These are phyloP conservation scores for Exserohilum rostratum DNA, from an alignment of 2,329 filamentous ascomycete genomes.

Conservation along the genomic window DNA sequence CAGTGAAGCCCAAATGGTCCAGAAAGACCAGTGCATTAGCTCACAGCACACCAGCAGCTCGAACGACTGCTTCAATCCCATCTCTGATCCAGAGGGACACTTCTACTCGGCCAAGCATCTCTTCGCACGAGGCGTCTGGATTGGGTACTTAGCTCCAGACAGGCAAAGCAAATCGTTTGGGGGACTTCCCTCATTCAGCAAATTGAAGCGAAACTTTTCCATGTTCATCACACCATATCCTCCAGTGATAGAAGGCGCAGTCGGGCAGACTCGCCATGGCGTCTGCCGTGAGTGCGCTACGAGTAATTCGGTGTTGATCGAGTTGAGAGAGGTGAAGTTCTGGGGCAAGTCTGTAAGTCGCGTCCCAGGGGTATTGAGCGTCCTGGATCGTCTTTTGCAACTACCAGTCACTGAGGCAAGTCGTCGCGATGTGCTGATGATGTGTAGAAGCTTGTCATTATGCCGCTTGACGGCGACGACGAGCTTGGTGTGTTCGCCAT, in stretches of 20 bases:
- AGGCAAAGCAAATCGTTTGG: constrained; percentile 17
- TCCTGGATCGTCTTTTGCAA: neutral
- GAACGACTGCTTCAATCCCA: constrained; percentile 20
- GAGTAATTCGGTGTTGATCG: constrained; percentile 13
- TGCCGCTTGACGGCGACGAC: constrained; percentile 24
- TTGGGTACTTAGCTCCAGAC: constrained; percentile 26
- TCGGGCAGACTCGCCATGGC: constrained; percentile 15
- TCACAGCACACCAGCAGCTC: neutral
- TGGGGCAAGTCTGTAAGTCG: constrained; percentile 13
- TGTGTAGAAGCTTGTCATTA: constrained; percentile 22
- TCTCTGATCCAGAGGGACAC: constrained; percentile 14
- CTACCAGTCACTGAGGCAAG: no score
- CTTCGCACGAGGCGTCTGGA: constrained; percentile 25
- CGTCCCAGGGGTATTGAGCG: no score
- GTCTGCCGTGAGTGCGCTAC: constrained; percentile 28
- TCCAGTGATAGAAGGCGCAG: constrained; percentile 1
- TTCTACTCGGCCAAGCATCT: constrained; percentile 21
- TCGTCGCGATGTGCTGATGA: neutral
- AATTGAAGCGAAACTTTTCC: constrained; percentile 16
- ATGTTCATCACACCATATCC: constrained; percentile 16
- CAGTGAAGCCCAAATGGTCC: neutral
- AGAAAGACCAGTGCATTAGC: neutral
- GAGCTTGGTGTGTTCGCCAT: constrained; percentile 27
- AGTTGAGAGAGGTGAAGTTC: constrained; percentile 24
- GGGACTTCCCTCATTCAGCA: constrained; percentile 19